Evolutionary conservation across 306 rosid genomes (phyloP).

Genomic region (Crotalaria pallida): DNA sequence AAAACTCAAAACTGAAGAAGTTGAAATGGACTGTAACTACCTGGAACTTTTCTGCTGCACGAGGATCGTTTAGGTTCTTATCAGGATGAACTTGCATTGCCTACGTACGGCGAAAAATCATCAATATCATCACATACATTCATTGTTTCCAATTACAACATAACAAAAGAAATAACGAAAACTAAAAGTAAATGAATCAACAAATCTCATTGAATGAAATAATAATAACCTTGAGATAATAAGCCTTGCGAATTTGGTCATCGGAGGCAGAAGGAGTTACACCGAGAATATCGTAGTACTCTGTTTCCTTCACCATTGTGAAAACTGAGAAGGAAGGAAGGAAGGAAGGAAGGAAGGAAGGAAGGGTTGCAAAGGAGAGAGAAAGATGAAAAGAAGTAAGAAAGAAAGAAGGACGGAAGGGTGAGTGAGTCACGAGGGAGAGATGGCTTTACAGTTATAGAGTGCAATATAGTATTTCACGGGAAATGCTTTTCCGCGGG

Average conservation of each 20-base stretch:
- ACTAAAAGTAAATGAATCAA: no score
- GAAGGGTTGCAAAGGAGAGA: not conserved
- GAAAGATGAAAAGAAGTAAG: not conserved
- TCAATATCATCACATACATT: no score
- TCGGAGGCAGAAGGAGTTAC: conserved; percentile 67
- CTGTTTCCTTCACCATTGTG: conserved; percentile 73
- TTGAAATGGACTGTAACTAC: conserved; percentile 27
- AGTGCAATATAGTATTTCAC: conserved; percentile 37
- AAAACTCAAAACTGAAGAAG: not conserved
- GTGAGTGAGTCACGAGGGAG: conserved; percentile 3
- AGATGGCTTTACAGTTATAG: conserved; percentile 58
- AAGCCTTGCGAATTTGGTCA: conserved; percentile 84
- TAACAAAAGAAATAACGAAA: no score
- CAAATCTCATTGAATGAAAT: no score
- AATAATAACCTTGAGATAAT: conserved; percentile 65
- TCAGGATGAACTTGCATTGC: conserved; percentile 98
- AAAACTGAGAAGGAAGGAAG: not conserved
- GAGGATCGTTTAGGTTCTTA: conserved; percentile 82
- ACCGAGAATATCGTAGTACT: conserved; percentile 75
- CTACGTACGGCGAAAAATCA: no score
- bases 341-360: not conserved
- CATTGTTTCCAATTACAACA: no score
- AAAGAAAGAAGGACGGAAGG: not conserved
- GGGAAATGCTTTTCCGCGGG: conserved; percentile 63
- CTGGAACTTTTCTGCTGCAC: conserved; percentile 81